Conservation (phyloP, 208 protist genomes). For the Leptomonas seymouri region DNA sequence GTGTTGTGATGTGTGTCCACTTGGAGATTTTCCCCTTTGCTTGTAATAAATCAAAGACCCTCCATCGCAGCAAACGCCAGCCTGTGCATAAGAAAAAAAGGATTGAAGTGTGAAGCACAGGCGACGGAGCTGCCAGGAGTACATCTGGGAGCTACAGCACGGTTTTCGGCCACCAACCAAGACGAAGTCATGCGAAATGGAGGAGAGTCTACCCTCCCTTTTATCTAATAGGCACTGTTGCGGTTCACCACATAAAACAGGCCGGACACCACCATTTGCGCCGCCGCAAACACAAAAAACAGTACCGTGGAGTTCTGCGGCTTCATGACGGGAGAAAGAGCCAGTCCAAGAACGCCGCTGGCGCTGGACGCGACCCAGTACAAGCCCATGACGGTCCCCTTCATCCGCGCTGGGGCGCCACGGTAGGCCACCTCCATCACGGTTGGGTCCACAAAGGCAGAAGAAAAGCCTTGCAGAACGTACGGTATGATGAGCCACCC, state of each 20-base stretch:
- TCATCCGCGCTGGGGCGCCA: conserved; percentile 58
- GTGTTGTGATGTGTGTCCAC: too few species aligned
- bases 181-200: too few species aligned
- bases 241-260: conserved; percentile 53
- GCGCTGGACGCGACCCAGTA: conserved; percentile 69
- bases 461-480: conserved; percentile 59
- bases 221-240: neutral
- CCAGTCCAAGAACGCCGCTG: conserved; percentile 66
- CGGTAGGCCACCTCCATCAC: conserved; percentile 73
- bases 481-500: conserved; percentile 62
- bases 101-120: conserved; percentile 9
- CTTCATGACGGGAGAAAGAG: conserved; percentile 62
- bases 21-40: too few species aligned
- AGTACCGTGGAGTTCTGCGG: conserved; percentile 47
- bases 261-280: conserved; percentile 36
- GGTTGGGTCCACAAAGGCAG: conserved; percentile 66
- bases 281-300: conserved; percentile 52
- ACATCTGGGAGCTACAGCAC: too few species aligned
- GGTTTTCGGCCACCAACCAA: too few species aligned
- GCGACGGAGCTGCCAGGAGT: neutral
- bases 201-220: neutral
- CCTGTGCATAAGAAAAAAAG: conserved; percentile 14
- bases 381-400: conserved; percentile 65
- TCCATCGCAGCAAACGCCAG: neutral
- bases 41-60: too few species aligned